Evolutionary conservation across 2,329 filamentous ascomycete genomes (phyloP).

Genomic region (Onygenales sp.): DNA sequence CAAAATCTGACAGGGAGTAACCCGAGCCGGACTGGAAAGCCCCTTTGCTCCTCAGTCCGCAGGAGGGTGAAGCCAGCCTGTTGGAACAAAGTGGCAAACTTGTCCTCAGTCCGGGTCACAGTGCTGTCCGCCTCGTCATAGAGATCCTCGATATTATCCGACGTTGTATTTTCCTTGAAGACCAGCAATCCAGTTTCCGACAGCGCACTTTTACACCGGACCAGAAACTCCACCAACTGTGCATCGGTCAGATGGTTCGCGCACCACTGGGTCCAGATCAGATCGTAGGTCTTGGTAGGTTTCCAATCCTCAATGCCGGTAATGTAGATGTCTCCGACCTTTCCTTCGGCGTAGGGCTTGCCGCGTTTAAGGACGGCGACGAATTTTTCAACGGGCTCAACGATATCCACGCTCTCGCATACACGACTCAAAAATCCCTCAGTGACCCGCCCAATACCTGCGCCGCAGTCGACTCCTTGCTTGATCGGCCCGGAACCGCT

Average conservation of each 20-base stretch:
- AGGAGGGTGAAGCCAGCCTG: conserved; percentile 60
- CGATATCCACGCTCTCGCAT: conserved; percentile 64
- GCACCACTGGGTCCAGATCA: conserved; percentile 92
- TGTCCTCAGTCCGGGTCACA: conserved; percentile 66
- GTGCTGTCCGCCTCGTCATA: conserved; percentile 69
- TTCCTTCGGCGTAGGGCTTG: conserved; percentile 31
- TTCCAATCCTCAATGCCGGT: conserved; percentile 67
- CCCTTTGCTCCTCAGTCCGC: conserved; percentile 61
- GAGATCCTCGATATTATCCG: conserved; percentile 49
- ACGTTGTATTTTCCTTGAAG: conserved; percentile 71
- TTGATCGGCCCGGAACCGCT: conserved; percentile 12
- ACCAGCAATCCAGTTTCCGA: conserved; percentile 45
- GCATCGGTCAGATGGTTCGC: conserved; percentile 68
- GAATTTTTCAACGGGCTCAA: conserved; percentile 80
- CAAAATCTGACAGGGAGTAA: conserved; percentile 70
- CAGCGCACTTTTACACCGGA: conserved; percentile 47
- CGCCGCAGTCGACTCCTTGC: conserved; percentile 51
- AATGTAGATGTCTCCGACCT: conserved; percentile 57
- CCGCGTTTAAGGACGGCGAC: conserved; percentile 48
- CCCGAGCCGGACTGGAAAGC: conserved; percentile 52
- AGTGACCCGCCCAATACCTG: conserved; percentile 74
- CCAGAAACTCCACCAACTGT: conserved; percentile 60
- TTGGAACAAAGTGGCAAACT: conserved; percentile 61
- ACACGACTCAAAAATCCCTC: conserved; percentile 63
- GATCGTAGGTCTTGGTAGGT: conserved; percentile 51